These are phyloP conservation scores for Vitis riparia DNA, from an alignment of 164 flowering plant species.

Conservation along the genomic window DNA sequence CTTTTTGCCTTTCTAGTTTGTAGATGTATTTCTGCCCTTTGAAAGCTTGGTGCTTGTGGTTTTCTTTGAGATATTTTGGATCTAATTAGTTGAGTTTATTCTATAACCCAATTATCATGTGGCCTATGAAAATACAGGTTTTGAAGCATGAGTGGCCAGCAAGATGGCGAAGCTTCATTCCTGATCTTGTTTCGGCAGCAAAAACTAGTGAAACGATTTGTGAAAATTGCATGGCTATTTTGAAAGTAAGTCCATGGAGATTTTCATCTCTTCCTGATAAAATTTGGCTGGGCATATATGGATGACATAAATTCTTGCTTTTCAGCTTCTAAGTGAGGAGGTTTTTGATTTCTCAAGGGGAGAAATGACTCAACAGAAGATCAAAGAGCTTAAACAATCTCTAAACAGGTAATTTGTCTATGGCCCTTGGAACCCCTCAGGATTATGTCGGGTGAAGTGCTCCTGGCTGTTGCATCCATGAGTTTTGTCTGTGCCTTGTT, in stretches of 20 bases:
- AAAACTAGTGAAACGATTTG: constrained; percentile 97
- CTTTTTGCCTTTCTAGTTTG: background rate
- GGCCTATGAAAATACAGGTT: constrained; percentile 48
- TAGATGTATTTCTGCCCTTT: background rate
- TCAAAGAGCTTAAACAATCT: constrained; percentile 94
- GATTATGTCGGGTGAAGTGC: background rate
- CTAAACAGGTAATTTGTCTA: constrained; percentile 65
- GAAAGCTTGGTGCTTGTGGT: background rate
- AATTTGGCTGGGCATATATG: background rate
- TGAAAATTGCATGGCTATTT: constrained; percentile 97
- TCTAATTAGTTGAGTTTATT: background rate
- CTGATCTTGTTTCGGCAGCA: constrained; percentile 96
- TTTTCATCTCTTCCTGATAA: background rate
- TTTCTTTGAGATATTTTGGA: background rate
- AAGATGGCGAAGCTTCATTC: constrained; percentile 90
- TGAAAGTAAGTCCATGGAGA: constrained; percentile 56
- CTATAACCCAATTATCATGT: background rate
- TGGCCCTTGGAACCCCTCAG: background rate
- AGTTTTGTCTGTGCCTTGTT: background rate
- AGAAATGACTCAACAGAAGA: constrained; percentile 98
- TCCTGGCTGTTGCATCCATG: background rate
- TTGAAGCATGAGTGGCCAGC: constrained; percentile 99
- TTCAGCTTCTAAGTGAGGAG: constrained; percentile 96
- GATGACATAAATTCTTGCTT: constrained; percentile 12
- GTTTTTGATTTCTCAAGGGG: constrained; percentile 99